phyloP scores from a whole-genome alignment of 768 basidiomycete genomes.

The Podaxis sp. region DNA sequence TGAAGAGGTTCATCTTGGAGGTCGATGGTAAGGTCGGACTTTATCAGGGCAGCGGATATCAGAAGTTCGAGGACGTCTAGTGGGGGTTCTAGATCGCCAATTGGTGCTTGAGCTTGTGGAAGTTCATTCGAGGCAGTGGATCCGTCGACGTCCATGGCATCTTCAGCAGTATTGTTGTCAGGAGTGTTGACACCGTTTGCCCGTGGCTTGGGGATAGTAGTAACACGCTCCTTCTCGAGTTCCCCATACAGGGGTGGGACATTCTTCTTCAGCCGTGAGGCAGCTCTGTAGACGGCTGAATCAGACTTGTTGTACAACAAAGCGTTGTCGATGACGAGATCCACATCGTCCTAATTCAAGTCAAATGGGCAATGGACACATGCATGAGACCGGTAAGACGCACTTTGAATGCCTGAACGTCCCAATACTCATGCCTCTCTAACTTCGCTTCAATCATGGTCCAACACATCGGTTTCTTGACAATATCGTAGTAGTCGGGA shows the following conservation, averaged over 20 bases:
- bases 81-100: constrained; percentile 78
- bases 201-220: neutral
- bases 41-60: constrained; percentile 45
- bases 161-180: neutral
- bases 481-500: constrained; percentile 87
- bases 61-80: constrained; percentile 53
- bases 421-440: constrained; percentile 79
- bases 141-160: neutral
- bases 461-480: constrained; percentile 90
- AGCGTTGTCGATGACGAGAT: constrained; percentile 83
- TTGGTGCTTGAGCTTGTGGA: constrained; percentile 9
- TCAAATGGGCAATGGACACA: neutral
- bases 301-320: constrained; percentile 78
- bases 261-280: constrained; percentile 51
- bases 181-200: neutral
- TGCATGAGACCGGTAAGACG: constrained; percentile 10
- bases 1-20: constrained; percentile 55
- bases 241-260: constrained; percentile 37
- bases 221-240: constrained; percentile 28
- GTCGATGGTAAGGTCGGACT: constrained; percentile 49
- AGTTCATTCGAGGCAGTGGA: neutral
- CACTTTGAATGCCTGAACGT: constrained; percentile 70
- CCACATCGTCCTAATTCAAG: constrained; percentile 61
- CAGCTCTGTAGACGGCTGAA: constrained; percentile 66
- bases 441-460: constrained; percentile 75